Evolutionary conservation across 768 basidiomycete genomes (phyloP), one percentile per base, ranked within the genome.

Genomic region (Phanerochaete carnosa): DNA sequence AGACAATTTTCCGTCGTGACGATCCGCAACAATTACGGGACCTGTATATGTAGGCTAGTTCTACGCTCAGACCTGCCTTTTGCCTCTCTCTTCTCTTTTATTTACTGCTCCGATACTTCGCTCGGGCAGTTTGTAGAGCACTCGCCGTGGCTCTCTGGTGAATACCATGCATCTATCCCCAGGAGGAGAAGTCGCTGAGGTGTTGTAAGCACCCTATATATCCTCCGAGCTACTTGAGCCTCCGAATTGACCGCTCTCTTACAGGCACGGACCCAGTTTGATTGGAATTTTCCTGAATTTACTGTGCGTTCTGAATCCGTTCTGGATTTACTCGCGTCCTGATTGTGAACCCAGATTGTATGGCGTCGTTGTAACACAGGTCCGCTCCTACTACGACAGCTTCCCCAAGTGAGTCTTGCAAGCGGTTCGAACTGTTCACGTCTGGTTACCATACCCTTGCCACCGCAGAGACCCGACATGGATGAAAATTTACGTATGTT

Each of bases 401-500:
- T 55, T 25, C 35, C 29, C 45, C 4, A 32, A 33, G 60, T 59
- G 22, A 26, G 57, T 43, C 23, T 15, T 19, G 11, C 29, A 2
- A 58, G 28, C 54, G 9, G 4, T 11, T 29, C 29, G 15, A 12
- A 4, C 28, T 2, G 13, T 51, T 19, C 32, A n/a, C 16, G 25
- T 16, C 22, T 16, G 43, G 23, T 46, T 1, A 52, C 32, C 47
- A n/a, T 22, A 11, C 7, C 19, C 19, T 8, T n/a, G 39, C 37
- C 19, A 12, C 19, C 22, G 55, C 30, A 66, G 65, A 9, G 65
- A 66, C 45, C 50, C 57, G 13, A 22, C 23, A 12, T 59, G 63
- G 58, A 59, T 66, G 43, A 64, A 58, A 49, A 22, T 35, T 43
- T 62, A 58, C 49, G 65, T 66, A 39, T n/a, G 62, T 28, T 9